These are phyloP conservation scores for Brassica nigra DNA, from an alignment of 345 rosid genomes.

Conservation along the genomic window DNA sequence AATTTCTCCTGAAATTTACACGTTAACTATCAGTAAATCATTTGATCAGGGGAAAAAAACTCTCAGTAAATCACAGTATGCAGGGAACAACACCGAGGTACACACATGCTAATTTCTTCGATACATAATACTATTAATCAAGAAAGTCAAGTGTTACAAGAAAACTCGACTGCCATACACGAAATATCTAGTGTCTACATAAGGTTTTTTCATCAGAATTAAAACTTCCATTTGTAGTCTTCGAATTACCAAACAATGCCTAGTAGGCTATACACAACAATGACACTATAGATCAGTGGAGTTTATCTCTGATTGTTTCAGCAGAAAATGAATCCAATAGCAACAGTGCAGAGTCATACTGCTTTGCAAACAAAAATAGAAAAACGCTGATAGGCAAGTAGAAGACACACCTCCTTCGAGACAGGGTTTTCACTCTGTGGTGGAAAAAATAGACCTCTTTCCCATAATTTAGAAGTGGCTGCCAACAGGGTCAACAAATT, in stretches of 20 bases:
- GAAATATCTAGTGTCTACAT: background rate
- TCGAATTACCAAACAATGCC: background rate
- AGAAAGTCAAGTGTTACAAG: background rate
- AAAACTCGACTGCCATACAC: conserved; percentile 6
- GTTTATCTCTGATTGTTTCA: conserved; percentile 10
- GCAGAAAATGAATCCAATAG: conserved; percentile 9
- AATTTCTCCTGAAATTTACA: conserved; percentile 58
- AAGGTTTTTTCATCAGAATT: background rate
- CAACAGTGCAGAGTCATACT: conserved; percentile 12
- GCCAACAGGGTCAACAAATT: conserved; percentile 34
- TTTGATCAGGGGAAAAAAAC: no score
- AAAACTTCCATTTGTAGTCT: conserved; percentile 1
- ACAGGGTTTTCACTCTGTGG: conserved; percentile 45
- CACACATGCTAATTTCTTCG: background rate
- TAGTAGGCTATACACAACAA: background rate
- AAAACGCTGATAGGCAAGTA: conserved; percentile 4
- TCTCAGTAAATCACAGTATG: conserved; percentile 11
- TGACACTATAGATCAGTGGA: conserved; percentile 1
- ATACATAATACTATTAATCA: background rate
- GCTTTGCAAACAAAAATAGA: conserved; percentile 1
- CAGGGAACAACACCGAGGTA: conserved; percentile 4
- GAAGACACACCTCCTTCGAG: conserved; percentile 69
- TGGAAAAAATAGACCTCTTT: conserved; percentile 69
- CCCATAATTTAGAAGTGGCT: conserved; percentile 81
- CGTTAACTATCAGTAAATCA: background rate